Conservation (phyloP, 75 land plant species). For the Cunninghamia lanceolata region DNA sequence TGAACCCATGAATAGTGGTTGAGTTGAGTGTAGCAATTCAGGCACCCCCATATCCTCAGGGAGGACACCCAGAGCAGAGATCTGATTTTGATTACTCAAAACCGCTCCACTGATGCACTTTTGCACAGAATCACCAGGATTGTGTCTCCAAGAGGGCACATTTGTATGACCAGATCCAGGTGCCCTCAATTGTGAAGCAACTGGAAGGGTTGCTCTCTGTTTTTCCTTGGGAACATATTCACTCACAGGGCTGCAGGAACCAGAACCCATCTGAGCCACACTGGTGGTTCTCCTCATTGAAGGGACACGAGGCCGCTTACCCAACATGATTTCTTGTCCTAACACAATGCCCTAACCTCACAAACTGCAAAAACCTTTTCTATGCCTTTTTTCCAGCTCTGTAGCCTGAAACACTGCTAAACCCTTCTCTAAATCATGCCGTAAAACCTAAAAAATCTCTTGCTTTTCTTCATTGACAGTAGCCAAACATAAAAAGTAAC, state of each 20-base stretch:
- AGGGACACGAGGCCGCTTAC: constrained; percentile 42
- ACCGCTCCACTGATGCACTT: background rate
- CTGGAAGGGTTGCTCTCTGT: background rate
- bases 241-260: background rate
- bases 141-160: background rate
- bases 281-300: constrained; percentile 61
- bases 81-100: background rate
- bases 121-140: no score
- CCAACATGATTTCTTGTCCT: constrained; percentile 29
- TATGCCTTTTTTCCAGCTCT: background rate
- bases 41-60: background rate
- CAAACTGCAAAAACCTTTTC: background rate
- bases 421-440: background rate
- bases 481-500: no score
- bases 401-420: background rate
- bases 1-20: background rate
- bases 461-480: background rate
- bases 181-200: background rate
- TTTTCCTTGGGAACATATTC: background rate
- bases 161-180: background rate
- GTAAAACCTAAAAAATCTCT: no score
- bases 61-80: background rate
- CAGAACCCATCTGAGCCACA: constrained; percentile 39
- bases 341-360: background rate
- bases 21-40: background rate